These are phyloP conservation scores for Datisca glomerata DNA, from an alignment of 306 rosid species.

Conservation along the genomic window DNA sequence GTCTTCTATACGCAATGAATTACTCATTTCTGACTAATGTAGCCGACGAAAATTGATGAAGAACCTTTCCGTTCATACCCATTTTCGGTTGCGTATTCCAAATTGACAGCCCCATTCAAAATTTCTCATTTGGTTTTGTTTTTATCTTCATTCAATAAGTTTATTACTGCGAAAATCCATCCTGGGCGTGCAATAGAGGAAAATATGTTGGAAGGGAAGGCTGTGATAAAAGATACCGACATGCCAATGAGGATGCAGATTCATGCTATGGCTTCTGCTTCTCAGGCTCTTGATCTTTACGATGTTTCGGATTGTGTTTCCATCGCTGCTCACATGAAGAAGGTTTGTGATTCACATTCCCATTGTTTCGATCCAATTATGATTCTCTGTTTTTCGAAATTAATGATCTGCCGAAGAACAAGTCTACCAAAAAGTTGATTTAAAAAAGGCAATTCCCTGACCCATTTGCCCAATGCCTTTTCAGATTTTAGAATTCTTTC, in stretches of 20 bases:
- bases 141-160: too few species aligned
- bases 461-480: too few species aligned
- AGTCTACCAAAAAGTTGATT: too few species aligned
- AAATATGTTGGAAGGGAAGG: conserved; percentile 89
- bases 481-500: too few species aligned
- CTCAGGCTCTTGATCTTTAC: conserved; percentile 69
- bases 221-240: conserved; percentile 49
- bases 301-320: conserved; percentile 59
- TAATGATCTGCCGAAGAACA: neutral
- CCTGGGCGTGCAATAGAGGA: neutral
- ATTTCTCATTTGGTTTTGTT: neutral
- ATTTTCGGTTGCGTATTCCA: neutral
- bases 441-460: too few species aligned
- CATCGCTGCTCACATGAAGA: conserved; percentile 58
- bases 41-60: neutral
- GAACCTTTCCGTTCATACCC: neutral
- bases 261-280: conserved; percentile 84
- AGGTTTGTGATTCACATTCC: conserved; percentile 29
- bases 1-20: conserved; percentile 5
- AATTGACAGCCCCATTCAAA: conserved; percentile 3
- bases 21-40: neutral
- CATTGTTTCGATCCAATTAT: too few species aligned
- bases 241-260: conserved; percentile 66
- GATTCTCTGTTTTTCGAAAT: neutral
- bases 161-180: neutral